A percentile compares a stretch with the other conserved stretches of the same genome.
phyloP scores from a whole-genome alignment of 163 green algal species.

The Prototheca wickerhamii region DNA sequence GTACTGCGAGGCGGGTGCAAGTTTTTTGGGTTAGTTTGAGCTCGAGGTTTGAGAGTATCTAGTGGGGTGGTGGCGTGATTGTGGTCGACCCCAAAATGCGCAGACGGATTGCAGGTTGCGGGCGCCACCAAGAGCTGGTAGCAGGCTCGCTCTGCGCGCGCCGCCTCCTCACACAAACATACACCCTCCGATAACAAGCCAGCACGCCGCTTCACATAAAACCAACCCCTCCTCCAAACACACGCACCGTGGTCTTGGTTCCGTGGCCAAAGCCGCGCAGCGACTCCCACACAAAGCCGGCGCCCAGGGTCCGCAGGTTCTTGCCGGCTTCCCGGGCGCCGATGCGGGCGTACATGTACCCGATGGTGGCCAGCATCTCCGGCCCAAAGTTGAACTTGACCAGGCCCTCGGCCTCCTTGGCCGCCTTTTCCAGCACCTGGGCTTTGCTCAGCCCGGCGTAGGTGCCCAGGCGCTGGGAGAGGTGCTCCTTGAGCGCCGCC shows the following conservation, averaged over 20 bases:
- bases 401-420: constrained; percentile 22
- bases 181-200: too few relatives aligned
- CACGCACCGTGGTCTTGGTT: constrained; percentile 24
- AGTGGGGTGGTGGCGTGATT: too few relatives aligned
- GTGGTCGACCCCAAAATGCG: too few relatives aligned
- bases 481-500: constrained; percentile 22
- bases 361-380: constrained; percentile 41
- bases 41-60: neutral
- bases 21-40: neutral
- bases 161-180: too few relatives aligned
- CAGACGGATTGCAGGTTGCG: too few relatives aligned
- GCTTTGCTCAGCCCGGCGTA: constrained; percentile 8
- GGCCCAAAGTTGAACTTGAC: constrained; percentile 30
- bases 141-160: too few relatives aligned
- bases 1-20: constrained; percentile 1
- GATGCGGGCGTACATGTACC: constrained; percentile 36
- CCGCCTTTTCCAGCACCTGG: constrained; percentile 3
- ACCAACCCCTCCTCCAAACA: neutral
- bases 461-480: constrained; percentile 23
- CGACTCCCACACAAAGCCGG: constrained; percentile 29
- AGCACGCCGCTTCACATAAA: neutral
- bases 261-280: constrained; percentile 26
- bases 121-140: too few relatives aligned
- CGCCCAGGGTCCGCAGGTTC: constrained; percentile 19
- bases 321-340: constrained; percentile 25